Evolutionary conservation across 192 early-diverging fungal genomes (phyloP).

Genomic region (Phycomyces blakesleeanus): DNA sequence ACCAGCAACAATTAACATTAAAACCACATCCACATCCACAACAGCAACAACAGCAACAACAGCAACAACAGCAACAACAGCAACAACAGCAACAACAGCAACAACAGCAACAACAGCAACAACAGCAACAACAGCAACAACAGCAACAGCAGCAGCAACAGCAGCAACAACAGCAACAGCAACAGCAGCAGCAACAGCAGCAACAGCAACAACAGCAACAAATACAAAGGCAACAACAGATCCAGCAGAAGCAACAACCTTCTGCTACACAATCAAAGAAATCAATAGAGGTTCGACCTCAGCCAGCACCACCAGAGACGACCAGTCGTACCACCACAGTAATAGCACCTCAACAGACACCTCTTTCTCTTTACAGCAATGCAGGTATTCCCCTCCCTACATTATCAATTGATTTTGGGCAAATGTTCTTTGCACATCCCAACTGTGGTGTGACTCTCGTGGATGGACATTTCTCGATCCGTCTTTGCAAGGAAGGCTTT

Average conservation of each 20-base stretch:
- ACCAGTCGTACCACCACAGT: background rate
- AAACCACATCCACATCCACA: too few relatives aligned
- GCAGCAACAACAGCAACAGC: background rate
- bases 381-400: conserved; percentile 34
- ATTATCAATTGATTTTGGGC: conserved; percentile 27
- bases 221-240: background rate
- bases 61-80: background rate
- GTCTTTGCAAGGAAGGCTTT: conserved; percentile 19
- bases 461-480: conserved; percentile 27
- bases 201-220: conserved; percentile 5
- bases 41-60: background rate
- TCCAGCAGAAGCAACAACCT: background rate
- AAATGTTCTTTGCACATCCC: conserved; percentile 20
- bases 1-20: background rate
- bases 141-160: background rate
- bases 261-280: background rate
- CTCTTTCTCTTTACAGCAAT: conserved; percentile 13
- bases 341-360: background rate
- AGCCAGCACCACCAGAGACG: background rate
- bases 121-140: background rate
- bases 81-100: background rate
- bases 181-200: background rate
- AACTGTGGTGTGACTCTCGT: conserved; percentile 32
- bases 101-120: background rate
- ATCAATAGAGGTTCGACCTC: background rate